Evolutionary conservation across 2,329 filamentous ascomycete species (phyloP), one percentile per base, ranked within the genome.

Genomic region (Shiraia sp.): DNA sequence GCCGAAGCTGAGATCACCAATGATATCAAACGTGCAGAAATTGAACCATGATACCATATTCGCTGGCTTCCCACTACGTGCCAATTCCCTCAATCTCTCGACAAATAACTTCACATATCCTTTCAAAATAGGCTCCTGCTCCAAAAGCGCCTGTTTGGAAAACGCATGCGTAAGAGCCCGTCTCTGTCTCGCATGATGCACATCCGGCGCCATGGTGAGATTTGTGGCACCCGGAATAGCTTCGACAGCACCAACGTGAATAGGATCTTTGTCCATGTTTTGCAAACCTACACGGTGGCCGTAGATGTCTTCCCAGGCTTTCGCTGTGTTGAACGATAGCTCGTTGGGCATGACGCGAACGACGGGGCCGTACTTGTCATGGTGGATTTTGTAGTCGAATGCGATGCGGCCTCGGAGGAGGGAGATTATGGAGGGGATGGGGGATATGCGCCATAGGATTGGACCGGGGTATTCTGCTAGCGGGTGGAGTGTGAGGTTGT

Each of bases 81-180:
- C 55, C 50, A 68, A 55, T 50, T 68, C 70, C 43, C 53, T 58
- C 22, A 77, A 49, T 19, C 63, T 64, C 6, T 55, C 32, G 19
- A 76, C 61, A 25, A 77, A 65, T 8, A 73, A 47, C 32, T 70
- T 59, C 14, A 73, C 66, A 47, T 76, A 74, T 0, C 50, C 46
- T 40, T 65, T 58, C 45, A 77, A 37, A 51, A 72, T 63, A 1
- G 63, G 59, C 47, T 72, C 66, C 40, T 75, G 71, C 36, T 69
- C 63, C 16, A 65, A 48, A 26, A 75, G 36, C 2, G 70, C 70
- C 42, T 68, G 66, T 32, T 71, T 65, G 4, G 59, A 65, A 51
- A 75, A 74, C 8, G 69, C 68, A 51, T 73, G 65, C 4, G 70
- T 65, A 3, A 74, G 59, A 9, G 70, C 56, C 23, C 70, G 60